A percentile compares a stretch with the other conserved stretches of the same genome.
These are phyloP conservation scores for Sarocladium oryzae DNA, from an alignment of 2,329 filamentous ascomycete genomes.

Conservation along the genomic window DNA sequence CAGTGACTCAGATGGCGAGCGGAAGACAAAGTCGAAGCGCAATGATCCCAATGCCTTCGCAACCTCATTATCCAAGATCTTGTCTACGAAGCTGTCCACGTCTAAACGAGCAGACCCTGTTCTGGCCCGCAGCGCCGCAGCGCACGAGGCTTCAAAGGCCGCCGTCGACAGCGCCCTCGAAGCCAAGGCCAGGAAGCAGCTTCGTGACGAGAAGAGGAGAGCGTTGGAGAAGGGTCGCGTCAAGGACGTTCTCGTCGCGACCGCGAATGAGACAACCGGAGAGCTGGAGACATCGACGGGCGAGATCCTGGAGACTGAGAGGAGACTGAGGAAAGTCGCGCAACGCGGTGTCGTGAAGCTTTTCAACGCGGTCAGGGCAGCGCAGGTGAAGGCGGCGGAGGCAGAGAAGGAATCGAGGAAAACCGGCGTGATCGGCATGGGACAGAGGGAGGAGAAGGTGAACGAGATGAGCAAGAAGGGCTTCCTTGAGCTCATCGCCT, in stretches of 20 bases:
- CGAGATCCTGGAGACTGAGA: slow-evolving; percentile 64
- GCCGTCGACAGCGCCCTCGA: slow-evolving; percentile 74
- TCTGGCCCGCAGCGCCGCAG: slow-evolving; percentile 73
- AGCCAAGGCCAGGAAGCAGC: slow-evolving; percentile 68
- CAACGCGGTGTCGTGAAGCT: slow-evolving; percentile 92
- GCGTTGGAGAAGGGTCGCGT: slow-evolving; percentile 83
- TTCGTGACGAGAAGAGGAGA: slow-evolving; percentile 73
- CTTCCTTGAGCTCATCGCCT: slow-evolving; percentile 83
- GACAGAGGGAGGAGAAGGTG: slow-evolving; percentile 75
- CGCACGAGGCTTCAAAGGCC: slow-evolving; percentile 64
- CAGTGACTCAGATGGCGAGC: slow-evolving; percentile 23
- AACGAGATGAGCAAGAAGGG: slow-evolving; percentile 97
- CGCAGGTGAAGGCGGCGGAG: slow-evolving; percentile 81
- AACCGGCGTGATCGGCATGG: slow-evolving; percentile 71
- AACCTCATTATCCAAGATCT: slow-evolving; percentile 87
- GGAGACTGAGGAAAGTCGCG: slow-evolving; percentile 75
- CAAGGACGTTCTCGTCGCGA: slow-evolving; percentile 69
- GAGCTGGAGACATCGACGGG: slow-evolving; percentile 39
- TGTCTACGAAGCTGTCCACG: slow-evolving; percentile 79
- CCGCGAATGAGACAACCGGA: slow-evolving; percentile 45
- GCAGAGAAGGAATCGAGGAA: slow-evolving; percentile 64
- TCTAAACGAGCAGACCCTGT: slow-evolving; percentile 83
- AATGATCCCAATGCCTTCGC: slow-evolving; percentile 91
- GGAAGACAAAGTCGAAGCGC: slow-evolving; percentile 63
- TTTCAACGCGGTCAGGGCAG: slow-evolving; percentile 90